Base-by-base conservation (phyloP, 2,329 filamentous ascomycete species). In the Epichloe glyceriae region DNA sequence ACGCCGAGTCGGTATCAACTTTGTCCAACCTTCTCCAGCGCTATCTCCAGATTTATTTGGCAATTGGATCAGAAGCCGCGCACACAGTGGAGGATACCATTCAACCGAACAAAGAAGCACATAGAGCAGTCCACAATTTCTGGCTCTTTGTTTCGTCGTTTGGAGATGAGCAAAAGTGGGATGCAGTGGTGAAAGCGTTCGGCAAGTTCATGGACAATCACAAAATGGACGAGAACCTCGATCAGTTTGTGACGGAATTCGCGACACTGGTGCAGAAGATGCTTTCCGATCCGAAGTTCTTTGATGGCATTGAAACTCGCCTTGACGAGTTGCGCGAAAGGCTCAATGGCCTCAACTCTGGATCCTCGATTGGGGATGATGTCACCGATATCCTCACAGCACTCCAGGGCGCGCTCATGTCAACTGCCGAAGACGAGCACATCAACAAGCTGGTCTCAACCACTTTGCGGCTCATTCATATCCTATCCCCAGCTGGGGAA, bases 221-320 rank as follows among this genome's bases (percentile, higher is more conserved):
- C 3, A 73, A 84, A 53, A 82, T 80, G 35, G 88, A 95, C 58
- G 85, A 86, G 0, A 82, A 93, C 49, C 93, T 95, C 53, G 88
- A 96, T 59, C 72, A 81, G 14, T 70, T 95, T 26, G 79, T 94
- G 62, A 75, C 75, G 20, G 80, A 94, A 44, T 71, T 90, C 33
- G 86, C 85, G 11, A 79, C 82, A 50, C 79, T 86, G 4, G 66
- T 95, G 4, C 85, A 95, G 61, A 83, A 85, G 55, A 82, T 96
- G 64, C 71, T 97, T 41, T 93, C 82, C 0, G 86, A 96, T 54
- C 90, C 91, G 0, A 78, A 83, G 4, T 96, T 95, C 67, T 87
- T 94, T 60, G 85, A 90, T 45, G 75, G 87, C 39, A 81, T 82
- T 0, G 80, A 85, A 22, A 65, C 74, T 46, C 73, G 74, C 10